Conservation (phyloP, 2,329 filamentous ascomycete genomes). For the Botrytis fragariae region DNA sequence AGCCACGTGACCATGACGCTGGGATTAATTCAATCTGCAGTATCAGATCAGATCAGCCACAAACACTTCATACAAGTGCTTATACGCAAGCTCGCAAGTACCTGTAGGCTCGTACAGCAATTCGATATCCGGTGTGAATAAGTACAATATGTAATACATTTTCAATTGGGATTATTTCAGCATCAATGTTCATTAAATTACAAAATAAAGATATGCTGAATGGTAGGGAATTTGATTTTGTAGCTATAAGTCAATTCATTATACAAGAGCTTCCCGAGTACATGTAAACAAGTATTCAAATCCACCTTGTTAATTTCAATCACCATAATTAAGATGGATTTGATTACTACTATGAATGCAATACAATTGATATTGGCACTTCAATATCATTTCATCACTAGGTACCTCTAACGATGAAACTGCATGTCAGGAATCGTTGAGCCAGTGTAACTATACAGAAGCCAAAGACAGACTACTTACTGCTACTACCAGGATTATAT, state of each 20-base stretch:
- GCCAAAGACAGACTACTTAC: background rate
- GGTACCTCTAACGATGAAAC: background rate
- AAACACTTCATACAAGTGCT: background rate
- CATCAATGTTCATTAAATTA: background rate
- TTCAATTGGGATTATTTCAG: no score
- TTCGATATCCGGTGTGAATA: background rate
- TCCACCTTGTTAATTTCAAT: background rate
- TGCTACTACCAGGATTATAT: background rate
- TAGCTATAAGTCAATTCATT: background rate
- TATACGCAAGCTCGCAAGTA: background rate
- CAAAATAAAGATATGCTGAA: background rate
- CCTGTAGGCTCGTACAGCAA: background rate
- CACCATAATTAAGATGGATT: no score
- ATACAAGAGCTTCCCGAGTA: background rate
- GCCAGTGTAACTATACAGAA: background rate
- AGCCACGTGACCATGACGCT: background rate
- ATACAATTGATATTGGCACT: background rate
- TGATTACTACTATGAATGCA: background rate
- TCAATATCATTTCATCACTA: background rate
- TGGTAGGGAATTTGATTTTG: background rate
- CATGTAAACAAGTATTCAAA: background rate
- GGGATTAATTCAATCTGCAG: no score
- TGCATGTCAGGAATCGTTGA: background rate
- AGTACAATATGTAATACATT: rapidly evolving
- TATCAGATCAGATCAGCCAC: background rate